Evolutionary conservation across 176 grass and related monocot species (phyloP).

Genomic region (Juncus effusus): DNA sequence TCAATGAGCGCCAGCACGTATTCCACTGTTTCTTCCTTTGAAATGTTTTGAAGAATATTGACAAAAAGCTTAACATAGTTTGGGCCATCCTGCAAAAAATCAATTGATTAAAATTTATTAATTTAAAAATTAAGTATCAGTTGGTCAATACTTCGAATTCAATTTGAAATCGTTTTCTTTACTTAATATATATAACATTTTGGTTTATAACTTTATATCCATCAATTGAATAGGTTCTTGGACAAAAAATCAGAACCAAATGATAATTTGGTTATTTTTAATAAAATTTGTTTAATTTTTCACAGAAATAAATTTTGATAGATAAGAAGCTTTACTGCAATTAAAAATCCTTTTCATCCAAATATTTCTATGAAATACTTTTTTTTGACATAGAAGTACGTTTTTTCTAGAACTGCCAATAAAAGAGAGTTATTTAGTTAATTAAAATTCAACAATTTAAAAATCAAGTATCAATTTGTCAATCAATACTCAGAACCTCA

Average conservation of each 20-base stretch:
- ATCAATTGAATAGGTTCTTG: background rate
- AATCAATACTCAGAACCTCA: background rate
- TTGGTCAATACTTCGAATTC: background rate
- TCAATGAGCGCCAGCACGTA: slow-evolving; percentile 94
- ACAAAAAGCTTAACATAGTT: slow-evolving; percentile 66
- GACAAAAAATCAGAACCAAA: slow-evolving; percentile 3
- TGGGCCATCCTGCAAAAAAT: slow-evolving; percentile 66
- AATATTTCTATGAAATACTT: background rate
- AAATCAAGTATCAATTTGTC: slow-evolving; percentile 16
- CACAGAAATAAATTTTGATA: background rate
- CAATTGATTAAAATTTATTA: slow-evolving; percentile 11
- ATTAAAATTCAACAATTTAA: slow-evolving; percentile 17
- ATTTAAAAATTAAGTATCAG: slow-evolving; percentile 21
- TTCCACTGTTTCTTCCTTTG: slow-evolving; percentile 94
- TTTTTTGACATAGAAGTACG: slow-evolving; percentile 2
- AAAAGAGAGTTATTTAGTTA: background rate
- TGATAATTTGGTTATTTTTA: background rate
- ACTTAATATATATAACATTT: background rate
- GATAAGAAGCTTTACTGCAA: background rate
- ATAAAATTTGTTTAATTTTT: background rate
- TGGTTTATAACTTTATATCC: too few species aligned
- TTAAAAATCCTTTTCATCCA: background rate
- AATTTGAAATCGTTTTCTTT: background rate
- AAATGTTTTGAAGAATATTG: slow-evolving; percentile 70
- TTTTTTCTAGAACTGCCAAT: background rate